Conservation (phyloP, 2,329 filamentous ascomycete species). For the Teratosphaeria gauchensis region DNA sequence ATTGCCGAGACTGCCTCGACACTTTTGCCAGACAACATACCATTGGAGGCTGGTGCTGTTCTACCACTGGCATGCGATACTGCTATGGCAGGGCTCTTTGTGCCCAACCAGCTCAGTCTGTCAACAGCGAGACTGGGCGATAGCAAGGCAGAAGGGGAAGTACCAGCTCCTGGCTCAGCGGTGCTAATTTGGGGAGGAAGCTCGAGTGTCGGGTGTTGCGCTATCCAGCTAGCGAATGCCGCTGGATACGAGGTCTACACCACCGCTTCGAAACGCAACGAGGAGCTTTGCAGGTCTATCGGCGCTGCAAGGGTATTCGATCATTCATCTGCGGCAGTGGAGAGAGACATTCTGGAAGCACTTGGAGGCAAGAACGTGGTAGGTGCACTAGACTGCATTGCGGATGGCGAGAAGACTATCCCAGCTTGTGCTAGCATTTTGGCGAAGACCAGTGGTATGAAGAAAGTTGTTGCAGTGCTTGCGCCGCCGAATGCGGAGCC, state of each 20-base stretch:
- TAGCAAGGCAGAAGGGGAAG: background rate
- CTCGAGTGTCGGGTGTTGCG: conserved; percentile 43
- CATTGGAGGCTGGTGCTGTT: conserved; percentile 3
- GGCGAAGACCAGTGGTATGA: background rate
- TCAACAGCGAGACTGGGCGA: background rate
- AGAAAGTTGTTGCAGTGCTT: conserved; percentile 7
- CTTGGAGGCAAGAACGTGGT: conserved; percentile 6
- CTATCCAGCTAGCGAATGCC: conserved; percentile 41
- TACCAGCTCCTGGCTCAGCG: conserved; percentile 13
- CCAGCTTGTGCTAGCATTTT: conserved; percentile 2
- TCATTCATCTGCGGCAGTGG: conserved; percentile 33
- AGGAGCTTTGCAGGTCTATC: conserved; percentile 33
- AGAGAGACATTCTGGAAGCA: conserved; percentile 7
- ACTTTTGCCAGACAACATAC: background rate
- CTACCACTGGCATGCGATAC: conserved; percentile 13
- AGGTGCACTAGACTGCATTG: conserved; percentile 1
- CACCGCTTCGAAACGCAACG: conserved; percentile 27
- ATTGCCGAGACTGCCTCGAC: background rate
- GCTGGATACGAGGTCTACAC: conserved; percentile 35
- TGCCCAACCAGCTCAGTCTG: conserved; percentile 1
- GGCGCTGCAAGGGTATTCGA: conserved; percentile 42
- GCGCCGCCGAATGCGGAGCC: conserved; percentile 2
- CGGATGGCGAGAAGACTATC: conserved; percentile 3
- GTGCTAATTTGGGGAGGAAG: conserved; percentile 46
- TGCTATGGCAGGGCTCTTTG: conserved; percentile 12